These are phyloP conservation scores for Nakazawaea peltata DNA, from an alignment of 805 yeast genomes.

Conservation along the genomic window DNA sequence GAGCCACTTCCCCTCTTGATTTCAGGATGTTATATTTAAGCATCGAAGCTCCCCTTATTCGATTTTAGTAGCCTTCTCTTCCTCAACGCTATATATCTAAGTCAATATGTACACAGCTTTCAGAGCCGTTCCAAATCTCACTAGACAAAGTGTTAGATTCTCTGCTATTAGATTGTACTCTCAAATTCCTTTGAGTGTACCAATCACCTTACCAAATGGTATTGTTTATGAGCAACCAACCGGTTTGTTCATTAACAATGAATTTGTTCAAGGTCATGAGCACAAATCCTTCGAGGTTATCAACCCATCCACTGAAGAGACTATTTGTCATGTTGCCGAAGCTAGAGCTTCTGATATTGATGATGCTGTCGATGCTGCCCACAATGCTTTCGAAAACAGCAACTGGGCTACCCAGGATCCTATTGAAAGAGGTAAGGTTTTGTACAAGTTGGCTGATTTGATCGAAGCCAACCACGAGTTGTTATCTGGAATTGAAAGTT, in stretches of 20 bases:
- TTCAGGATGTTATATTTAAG: too few relatives aligned
- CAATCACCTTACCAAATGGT: conserved; percentile 48
- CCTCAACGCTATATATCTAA: too few relatives aligned
- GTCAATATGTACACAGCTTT: too few relatives aligned
- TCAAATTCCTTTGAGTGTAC: conserved; percentile 9
- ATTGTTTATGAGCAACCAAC: conserved; percentile 52
- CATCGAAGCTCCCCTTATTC: too few relatives aligned
- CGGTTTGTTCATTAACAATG: conserved; percentile 75
- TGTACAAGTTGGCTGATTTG: conserved; percentile 41
- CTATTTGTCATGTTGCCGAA: conserved; percentile 50
- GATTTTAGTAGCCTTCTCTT: too few relatives aligned
- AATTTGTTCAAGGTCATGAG: conserved; percentile 55
- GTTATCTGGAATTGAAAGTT: conserved; percentile 40
- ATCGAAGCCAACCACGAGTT: conserved; percentile 39
- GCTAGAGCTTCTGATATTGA: conserved; percentile 43
- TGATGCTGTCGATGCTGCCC: conserved; percentile 57
- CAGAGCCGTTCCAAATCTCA: too few relatives aligned
- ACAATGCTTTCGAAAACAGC: conserved; percentile 49
- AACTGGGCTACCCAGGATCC: conserved; percentile 41
- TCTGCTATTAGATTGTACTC: conserved; percentile 8
- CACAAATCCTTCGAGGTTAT: conserved; percentile 54
- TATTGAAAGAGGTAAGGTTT: conserved; percentile 28
- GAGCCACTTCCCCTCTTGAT: too few relatives aligned
- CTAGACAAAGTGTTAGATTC: too few relatives aligned
- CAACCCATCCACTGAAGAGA: conserved; percentile 71